These are phyloP conservation scores for Phytophthora sansomeana DNA, from an alignment of 352 stramenopile species.

Conservation along the genomic window DNA sequence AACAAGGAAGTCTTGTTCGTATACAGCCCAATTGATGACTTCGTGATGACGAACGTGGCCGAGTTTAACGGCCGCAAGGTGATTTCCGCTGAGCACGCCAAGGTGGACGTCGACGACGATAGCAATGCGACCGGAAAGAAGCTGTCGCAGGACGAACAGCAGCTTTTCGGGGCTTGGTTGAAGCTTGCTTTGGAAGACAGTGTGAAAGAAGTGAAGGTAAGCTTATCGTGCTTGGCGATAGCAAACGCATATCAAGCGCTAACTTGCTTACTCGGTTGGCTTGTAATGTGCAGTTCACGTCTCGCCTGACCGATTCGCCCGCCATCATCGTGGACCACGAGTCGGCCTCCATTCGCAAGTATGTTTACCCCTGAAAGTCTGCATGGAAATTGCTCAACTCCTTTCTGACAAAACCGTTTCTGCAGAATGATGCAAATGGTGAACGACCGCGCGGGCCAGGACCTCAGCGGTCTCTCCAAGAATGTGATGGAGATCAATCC, in stretches of 20 bases:
- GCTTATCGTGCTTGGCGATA: neutral
- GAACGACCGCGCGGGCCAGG: slow-evolving; percentile 80
- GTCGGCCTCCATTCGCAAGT: slow-evolving; percentile 95
- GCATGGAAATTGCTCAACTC: neutral
- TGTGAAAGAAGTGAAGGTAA: slow-evolving; percentile 89
- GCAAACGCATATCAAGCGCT: neutral
- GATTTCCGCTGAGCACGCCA: slow-evolving; percentile 96
- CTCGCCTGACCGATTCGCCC: slow-evolving; percentile 95
- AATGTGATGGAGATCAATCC: slow-evolving; percentile 99
- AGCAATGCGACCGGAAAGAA: slow-evolving; percentile 54
- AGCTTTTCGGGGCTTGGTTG: slow-evolving; percentile 94
- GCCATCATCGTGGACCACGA: slow-evolving; percentile 99
- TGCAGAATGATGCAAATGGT: slow-evolving; percentile 99
- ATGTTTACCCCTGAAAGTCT: slow-evolving; percentile 21
- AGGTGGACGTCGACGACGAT: slow-evolving; percentile 91
- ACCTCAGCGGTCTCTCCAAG: slow-evolving; percentile 74
- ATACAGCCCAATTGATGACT: slow-evolving; percentile 99
- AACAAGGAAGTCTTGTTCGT: slow-evolving; percentile 98
- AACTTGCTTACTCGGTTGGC: neutral
- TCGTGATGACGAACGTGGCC: slow-evolving; percentile 99
- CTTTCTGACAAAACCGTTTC: slow-evolving; percentile 2
- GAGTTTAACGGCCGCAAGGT: slow-evolving; percentile 97
- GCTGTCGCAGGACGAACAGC: slow-evolving; percentile 89
- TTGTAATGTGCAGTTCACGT: slow-evolving; percentile 61
- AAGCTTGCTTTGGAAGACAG: slow-evolving; percentile 91